phyloP scores from a whole-genome alignment of 148 eudicot genomes.

The Persicaria maculosa region DNA sequence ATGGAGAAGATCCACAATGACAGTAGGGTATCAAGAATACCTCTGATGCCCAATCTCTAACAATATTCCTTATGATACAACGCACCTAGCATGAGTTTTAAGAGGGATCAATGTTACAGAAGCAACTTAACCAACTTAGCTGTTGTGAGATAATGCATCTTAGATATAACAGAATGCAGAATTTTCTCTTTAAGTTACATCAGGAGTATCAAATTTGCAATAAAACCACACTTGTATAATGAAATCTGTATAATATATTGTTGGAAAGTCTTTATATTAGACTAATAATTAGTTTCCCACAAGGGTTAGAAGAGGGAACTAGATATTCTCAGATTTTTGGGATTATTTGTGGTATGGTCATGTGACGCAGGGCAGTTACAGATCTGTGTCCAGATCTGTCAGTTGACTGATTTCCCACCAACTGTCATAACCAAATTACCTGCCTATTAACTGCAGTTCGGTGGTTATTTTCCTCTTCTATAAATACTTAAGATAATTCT shows the following conservation, averaged over 20 bases:
- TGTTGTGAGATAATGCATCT: background rate
- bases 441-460: too few species aligned
- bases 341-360: too few species aligned
- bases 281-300: too few species aligned
- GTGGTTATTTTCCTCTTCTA: too few species aligned
- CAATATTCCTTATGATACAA: slow-evolving; percentile 84
- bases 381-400: too few species aligned
- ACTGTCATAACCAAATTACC: too few species aligned
- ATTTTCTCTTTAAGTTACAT: background rate
- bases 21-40: slow-evolving; percentile 28
- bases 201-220: background rate
- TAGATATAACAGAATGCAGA: background rate
- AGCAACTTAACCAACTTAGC: background rate
- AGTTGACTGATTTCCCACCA: too few species aligned
- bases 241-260: background rate
- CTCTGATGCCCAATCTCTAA: slow-evolving; percentile 97
- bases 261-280: too few species aligned
- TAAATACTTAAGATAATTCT: too few species aligned
- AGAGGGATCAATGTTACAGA: background rate
- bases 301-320: too few species aligned
- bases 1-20: background rate
- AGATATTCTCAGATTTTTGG: too few species aligned
- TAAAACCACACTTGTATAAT: background rate
- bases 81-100: slow-evolving; percentile 52
- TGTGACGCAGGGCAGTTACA: too few species aligned